Percentiles rank a stretch among this genome's conserved stretches.
These are phyloP conservation scores for Leishmania tropica DNA, from an alignment of 208 protist species.

Conservation along the genomic window DNA sequence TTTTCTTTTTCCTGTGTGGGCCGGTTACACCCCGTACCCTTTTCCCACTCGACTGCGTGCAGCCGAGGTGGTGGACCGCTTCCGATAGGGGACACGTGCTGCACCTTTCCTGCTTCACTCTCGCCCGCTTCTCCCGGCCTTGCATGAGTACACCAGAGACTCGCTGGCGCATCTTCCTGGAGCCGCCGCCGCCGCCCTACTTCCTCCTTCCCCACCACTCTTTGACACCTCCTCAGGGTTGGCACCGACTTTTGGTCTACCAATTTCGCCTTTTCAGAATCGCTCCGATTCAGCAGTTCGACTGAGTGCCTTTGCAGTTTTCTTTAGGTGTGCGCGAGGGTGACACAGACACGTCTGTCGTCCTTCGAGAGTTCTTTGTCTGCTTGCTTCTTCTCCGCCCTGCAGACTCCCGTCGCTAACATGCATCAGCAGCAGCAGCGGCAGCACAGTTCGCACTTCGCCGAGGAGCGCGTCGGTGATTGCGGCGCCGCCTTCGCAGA, in stretches of 20 bases:
- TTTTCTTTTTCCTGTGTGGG: neutral
- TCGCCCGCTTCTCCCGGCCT: neutral
- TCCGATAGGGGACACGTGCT: neutral
- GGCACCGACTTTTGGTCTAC: neutral
- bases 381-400: neutral
- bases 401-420: neutral
- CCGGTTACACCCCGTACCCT: neutral
- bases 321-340: neutral
- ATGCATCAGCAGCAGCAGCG: conserved; percentile 5
- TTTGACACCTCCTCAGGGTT: neutral
- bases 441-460: neutral
- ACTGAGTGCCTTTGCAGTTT: neutral
- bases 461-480: conserved; percentile 4
- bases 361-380: neutral
- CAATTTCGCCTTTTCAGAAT: neutral
- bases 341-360: neutral
- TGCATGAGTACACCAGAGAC: neutral
- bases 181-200: neutral
- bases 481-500: conserved; percentile 19
- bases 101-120: neutral
- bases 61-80: neutral
- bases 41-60: neutral
- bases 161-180: neutral
- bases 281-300: neutral
- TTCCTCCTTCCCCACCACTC: neutral